Evolutionary conservation across 768 basidiomycete species (phyloP).

Genomic region (Gloeostereum incarnatum): DNA sequence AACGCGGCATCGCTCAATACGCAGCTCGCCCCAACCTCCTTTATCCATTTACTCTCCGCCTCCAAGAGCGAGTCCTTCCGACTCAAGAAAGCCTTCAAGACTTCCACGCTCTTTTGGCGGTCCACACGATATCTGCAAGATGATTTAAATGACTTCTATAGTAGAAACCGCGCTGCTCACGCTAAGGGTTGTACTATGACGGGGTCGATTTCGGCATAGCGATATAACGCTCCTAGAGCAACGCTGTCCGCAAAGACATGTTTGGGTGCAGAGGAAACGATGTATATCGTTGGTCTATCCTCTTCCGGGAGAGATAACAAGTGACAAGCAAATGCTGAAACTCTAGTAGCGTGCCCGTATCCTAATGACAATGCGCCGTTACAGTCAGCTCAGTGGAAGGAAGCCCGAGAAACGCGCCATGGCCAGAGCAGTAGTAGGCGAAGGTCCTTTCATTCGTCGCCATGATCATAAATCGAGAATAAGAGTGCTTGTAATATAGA

Average conservation of each 20-base stretch:
- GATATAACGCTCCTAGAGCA: conserved; percentile 52
- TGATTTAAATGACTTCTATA: conserved; percentile 3
- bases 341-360: conserved; percentile 81
- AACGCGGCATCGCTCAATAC: conserved; percentile 76
- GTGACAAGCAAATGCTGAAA: conserved; percentile 61
- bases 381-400: background rate
- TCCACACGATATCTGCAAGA: conserved; percentile 58
- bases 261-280: conserved; percentile 67
- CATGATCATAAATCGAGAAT: too few species aligned
- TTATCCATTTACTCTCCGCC: conserved; percentile 52
- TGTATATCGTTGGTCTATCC: conserved; percentile 39
- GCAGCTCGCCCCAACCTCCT: conserved; percentile 36
- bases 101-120: conserved; percentile 57
- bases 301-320: conserved; percentile 36
- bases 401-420: conserved; percentile 34
- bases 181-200: conserved; percentile 77
- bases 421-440: conserved; percentile 71
- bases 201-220: conserved; percentile 68
- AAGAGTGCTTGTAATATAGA: too few species aligned
- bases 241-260: conserved; percentile 64
- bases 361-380: conserved; percentile 25
- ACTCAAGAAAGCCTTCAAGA: conserved; percentile 46
- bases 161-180: conserved; percentile 27
- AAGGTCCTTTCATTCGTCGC: conserved; percentile 15
- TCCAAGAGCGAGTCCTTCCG: conserved; percentile 44